A percentile compares a stretch with the other conserved stretches of the same genome.
These are phyloP conservation scores for Boletellus sp. DNA, from an alignment of 768 basidiomycete species.

Conservation along the genomic window DNA sequence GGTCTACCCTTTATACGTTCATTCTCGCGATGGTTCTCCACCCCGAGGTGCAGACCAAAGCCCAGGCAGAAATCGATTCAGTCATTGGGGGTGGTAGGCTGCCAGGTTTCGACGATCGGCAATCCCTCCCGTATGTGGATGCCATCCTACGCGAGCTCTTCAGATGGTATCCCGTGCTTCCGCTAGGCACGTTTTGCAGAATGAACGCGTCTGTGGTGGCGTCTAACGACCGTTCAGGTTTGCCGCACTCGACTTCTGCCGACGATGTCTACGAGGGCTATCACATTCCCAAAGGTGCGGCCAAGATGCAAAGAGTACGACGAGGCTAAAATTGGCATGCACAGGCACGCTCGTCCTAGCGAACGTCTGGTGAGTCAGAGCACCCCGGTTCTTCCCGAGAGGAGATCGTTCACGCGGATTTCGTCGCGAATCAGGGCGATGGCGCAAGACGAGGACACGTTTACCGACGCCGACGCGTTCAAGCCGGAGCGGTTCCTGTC, in stretches of 20 bases:
- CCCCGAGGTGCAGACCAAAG: conserved; percentile 25
- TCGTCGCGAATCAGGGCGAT: conserved; percentile 18
- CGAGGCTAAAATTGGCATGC: background rate
- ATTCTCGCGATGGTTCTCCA: conserved; percentile 28
- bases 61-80: conserved; percentile 27
- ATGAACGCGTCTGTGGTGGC: background rate
- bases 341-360: conserved; percentile 29
- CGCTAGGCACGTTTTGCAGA: conserved; percentile 16
- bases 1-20: conserved; percentile 23
- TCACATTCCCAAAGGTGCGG: conserved; percentile 39
- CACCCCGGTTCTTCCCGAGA: background rate
- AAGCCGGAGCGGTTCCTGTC: conserved; percentile 26
- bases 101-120: conserved; percentile 25
- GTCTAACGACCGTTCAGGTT: conserved; percentile 4
- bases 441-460: conserved; percentile 15
- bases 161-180: conserved; percentile 25
- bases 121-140: conserved; percentile 38
- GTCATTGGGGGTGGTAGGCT: conserved; percentile 21
- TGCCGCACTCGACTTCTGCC: conserved; percentile 22
- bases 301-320: background rate
- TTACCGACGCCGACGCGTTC: conserved; percentile 21
- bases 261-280: conserved; percentile 32
- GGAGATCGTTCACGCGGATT: background rate
- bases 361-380: conserved; percentile 32
- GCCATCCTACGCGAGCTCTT: conserved; percentile 38